Percentiles rank a stretch among this genome's conserved stretches.
Evolutionary conservation across 495 filamentous ascomycete species (phyloP).

Genomic region (Penicillium flavigenum): DNA sequence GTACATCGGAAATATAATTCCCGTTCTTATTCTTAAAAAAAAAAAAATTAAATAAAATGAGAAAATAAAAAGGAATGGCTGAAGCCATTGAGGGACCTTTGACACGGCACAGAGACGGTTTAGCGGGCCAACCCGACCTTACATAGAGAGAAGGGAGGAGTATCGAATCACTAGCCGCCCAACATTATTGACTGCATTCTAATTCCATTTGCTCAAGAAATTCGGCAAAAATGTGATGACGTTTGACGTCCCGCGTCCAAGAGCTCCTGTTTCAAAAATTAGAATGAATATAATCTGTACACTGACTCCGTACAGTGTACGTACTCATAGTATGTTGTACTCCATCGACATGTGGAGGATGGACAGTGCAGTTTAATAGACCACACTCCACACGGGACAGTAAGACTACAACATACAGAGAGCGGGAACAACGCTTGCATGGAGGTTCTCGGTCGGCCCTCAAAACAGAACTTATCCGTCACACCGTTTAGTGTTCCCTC

Average conservation of each 20-base stretch:
- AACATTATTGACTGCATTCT: slow-evolving; percentile 32
- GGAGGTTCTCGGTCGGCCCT: slow-evolving; percentile 6
- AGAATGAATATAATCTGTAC: background rate
- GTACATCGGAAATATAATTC: background rate
- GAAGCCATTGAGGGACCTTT: slow-evolving; percentile 20
- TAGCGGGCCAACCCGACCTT: slow-evolving; percentile 28
- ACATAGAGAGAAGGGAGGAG: slow-evolving; percentile 13
- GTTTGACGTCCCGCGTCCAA: slow-evolving; percentile 14
- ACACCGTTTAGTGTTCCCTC: background rate
- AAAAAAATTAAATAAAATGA: background rate
- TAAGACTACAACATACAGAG: background rate
- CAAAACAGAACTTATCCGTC: background rate
- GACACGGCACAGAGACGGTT: slow-evolving; percentile 30
- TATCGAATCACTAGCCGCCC: slow-evolving; percentile 25
- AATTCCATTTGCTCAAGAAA: slow-evolving; percentile 11
- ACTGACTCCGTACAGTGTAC: background rate
- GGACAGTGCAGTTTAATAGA: background rate
- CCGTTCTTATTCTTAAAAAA: background rate
- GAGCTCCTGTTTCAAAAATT: background rate
- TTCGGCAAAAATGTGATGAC: slow-evolving; percentile 32
- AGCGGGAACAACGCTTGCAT: background rate
- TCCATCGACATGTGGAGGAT: slow-evolving; percentile 12
- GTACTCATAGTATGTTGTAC: background rate
- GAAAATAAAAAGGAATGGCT: slow-evolving; percentile 14
- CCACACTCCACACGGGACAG: slow-evolving; percentile 9